Evolutionary conservation across 129 eudicot species (phyloP).

Genomic region (Centella asiatica): DNA sequence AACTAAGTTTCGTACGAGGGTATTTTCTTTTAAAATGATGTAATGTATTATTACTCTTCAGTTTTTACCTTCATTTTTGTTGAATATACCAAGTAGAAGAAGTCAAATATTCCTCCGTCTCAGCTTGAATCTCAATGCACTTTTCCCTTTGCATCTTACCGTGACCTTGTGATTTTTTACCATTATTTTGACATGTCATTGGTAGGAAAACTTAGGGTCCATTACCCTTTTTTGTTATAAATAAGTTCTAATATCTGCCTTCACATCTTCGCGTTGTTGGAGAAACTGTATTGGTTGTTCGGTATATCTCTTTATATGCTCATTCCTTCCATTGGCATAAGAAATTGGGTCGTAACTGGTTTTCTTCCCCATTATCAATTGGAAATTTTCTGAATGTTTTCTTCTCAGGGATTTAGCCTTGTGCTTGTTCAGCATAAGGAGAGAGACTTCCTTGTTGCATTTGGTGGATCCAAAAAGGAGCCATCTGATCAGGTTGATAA

Average conservation of each 20-base stretch:
- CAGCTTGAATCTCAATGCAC: too few species aligned
- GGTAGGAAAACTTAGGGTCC: neutral
- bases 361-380: neutral
- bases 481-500: conserved; percentile 81
- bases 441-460: conserved; percentile 76
- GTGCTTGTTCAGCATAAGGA: conserved; percentile 79
- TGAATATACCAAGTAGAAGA: too few species aligned
- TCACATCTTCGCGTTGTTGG: too few species aligned
- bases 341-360: neutral
- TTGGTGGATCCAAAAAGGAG: conserved; percentile 91
- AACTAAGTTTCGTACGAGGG: too few species aligned
- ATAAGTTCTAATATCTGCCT: neutral
- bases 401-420: conserved; percentile 79
- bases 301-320: neutral
- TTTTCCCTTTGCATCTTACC: neutral
- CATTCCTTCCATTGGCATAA: neutral
- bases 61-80: too few species aligned
- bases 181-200: too few species aligned
- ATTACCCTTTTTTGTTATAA: neutral
- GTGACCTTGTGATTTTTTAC: too few species aligned
- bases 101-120: too few species aligned
- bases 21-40: too few species aligned
- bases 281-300: too few species aligned
- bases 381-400: conserved; percentile 7
- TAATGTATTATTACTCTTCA: too few species aligned